Evolutionary conservation across 768 basidiomycete species (phyloP).

Genomic region (Phylloporus scabripes): DNA sequence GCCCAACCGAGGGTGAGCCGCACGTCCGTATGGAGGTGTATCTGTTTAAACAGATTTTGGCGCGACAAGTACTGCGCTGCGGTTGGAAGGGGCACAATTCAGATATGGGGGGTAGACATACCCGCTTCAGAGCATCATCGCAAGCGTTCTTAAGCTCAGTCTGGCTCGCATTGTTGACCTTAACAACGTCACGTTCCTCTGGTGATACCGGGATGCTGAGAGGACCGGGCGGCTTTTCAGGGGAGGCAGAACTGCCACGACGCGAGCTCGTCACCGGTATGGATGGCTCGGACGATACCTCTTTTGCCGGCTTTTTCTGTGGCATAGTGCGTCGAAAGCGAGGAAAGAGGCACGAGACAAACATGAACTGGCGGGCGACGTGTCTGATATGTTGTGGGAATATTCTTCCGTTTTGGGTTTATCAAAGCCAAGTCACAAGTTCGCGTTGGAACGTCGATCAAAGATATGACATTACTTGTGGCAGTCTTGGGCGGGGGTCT

Average conservation of each 20-base stretch:
- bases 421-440: background rate
- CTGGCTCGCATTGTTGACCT: slow-evolving; percentile 53
- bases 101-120: slow-evolving; percentile 32
- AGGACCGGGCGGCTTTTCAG: slow-evolving; percentile 46
- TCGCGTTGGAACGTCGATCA: background rate
- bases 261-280: slow-evolving; percentile 16
- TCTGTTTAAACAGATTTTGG: slow-evolving; percentile 81
- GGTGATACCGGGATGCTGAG: slow-evolving; percentile 42
- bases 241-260: slow-evolving; percentile 24
- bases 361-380: slow-evolving; percentile 13
- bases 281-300: slow-evolving; percentile 8
- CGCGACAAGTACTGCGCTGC: slow-evolving; percentile 68
- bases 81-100: background rate
- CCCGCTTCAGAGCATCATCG: slow-evolving; percentile 89
- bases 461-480: slow-evolving; percentile 30
- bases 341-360: background rate
- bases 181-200: slow-evolving; percentile 49
- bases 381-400: slow-evolving; percentile 22
- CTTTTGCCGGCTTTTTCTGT: slow-evolving; percentile 15
- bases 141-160: slow-evolving; percentile 65
- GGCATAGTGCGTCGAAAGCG: slow-evolving; percentile 14
- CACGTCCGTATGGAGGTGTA: slow-evolving; percentile 83
- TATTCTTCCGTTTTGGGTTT: background rate
- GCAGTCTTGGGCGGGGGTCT: slow-evolving; percentile 78
- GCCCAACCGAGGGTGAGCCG: slow-evolving; percentile 84